phyloP scores from a whole-genome alignment of 441 rosid species.

The Macaranga tanarius region DNA sequence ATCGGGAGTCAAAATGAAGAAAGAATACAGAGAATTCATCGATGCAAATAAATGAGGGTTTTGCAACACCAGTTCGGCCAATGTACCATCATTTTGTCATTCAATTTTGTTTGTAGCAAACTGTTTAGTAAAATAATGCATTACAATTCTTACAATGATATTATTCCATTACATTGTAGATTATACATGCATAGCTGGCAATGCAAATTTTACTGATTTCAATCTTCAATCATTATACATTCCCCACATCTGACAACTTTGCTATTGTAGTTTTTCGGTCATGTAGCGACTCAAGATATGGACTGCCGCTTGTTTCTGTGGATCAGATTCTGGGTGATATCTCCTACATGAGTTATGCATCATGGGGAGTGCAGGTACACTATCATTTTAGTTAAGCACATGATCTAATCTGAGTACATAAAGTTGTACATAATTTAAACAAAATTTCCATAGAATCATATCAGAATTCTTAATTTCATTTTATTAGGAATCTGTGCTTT shows the following conservation, averaged over 20 bases:
- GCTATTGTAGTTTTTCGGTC: neutral
- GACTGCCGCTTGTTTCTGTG: neutral
- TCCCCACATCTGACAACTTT: slow-evolving; percentile 12
- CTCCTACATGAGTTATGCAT: neutral
- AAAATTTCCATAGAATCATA: too few relatives aligned
- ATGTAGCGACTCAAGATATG: neutral
- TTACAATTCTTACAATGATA: slow-evolving; percentile 20
- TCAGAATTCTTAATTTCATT: too few relatives aligned
- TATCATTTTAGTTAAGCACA: too few relatives aligned
- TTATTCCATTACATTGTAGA: slow-evolving; percentile 29
- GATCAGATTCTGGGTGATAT: neutral
- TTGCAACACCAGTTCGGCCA: slow-evolving; percentile 25
- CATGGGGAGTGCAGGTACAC: neutral
- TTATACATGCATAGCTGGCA: slow-evolving; percentile 30
- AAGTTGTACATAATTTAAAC: too few relatives aligned
- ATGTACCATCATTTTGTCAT: slow-evolving; percentile 34
- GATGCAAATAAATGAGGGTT: slow-evolving; percentile 69
- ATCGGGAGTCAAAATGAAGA: slow-evolving; percentile 95
- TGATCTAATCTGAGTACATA: neutral
- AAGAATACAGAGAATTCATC: slow-evolving; percentile 84
- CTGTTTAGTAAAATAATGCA: slow-evolving; percentile 33
- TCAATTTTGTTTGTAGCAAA: slow-evolving; percentile 61
- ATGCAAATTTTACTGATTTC: slow-evolving; percentile 12
- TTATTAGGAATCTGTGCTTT: too few relatives aligned
- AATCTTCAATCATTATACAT: slow-evolving; percentile 2